Evolutionary conservation across 2,329 filamentous ascomycete genomes (phyloP).

Genomic region (Fusarium sp.): DNA sequence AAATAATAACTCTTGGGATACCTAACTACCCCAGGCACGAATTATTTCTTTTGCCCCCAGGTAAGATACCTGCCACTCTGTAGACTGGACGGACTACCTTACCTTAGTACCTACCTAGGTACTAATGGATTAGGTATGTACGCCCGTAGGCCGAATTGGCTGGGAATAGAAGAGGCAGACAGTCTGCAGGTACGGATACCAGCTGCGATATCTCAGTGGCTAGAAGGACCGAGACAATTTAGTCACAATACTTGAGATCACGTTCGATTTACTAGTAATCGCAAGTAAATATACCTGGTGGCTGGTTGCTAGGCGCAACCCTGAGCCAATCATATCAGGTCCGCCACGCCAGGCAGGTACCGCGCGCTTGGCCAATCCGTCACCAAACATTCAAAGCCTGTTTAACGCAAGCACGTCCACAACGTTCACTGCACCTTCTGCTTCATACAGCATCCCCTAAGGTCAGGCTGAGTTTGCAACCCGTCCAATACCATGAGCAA

Average conservation of each 20-base stretch:
- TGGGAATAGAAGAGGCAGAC: background rate
- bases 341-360: slow-evolving; percentile 15
- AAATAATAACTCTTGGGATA: background rate
- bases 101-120: too few relatives aligned
- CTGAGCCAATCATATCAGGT: slow-evolving; percentile 7
- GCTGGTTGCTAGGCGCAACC: slow-evolving; percentile 41
- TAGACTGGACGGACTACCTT: too few relatives aligned
- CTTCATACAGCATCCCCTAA: slow-evolving; percentile 17
- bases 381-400: slow-evolving; percentile 36
- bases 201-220: slow-evolving; percentile 19
- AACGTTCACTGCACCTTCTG: slow-evolving; percentile 15
- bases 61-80: background rate
- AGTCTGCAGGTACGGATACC: slow-evolving; percentile 1
- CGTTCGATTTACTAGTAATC: too few relatives aligned
- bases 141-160: too few relatives aligned
- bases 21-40: background rate
- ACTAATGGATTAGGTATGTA: too few relatives aligned
- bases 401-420: slow-evolving; percentile 20
- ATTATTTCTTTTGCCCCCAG: background rate
- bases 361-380: slow-evolving; percentile 38
- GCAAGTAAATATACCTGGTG: slow-evolving; percentile 18
- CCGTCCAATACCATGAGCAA: slow-evolving; percentile 35
- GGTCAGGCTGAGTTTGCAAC: slow-evolving; percentile 28
- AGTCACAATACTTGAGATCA: slow-evolving; percentile 10
- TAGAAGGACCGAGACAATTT: background rate